A percentile compares a stretch with the other conserved stretches of the same genome.
These are phyloP conservation scores for Bipolaris cookei DNA, from an alignment of 2,329 filamentous ascomycete species.

Conservation along the genomic window DNA sequence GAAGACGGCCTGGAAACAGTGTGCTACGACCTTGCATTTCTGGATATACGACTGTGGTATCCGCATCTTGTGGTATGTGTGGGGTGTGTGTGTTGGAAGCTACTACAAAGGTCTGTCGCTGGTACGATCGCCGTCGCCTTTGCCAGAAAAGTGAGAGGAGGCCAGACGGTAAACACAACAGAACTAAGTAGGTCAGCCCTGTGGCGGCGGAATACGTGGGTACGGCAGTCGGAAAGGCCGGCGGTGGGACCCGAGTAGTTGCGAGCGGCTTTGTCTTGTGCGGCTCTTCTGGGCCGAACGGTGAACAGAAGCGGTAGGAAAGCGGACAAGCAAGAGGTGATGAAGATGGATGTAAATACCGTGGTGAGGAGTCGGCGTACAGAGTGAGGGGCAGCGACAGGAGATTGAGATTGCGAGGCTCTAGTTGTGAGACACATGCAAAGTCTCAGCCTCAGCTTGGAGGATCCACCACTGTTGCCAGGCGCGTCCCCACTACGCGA, in stretches of 20 bases:
- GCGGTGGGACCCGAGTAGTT: conserved; percentile 1
- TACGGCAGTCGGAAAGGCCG: conserved; percentile 2
- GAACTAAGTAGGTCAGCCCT: background rate
- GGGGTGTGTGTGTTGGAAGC: background rate
- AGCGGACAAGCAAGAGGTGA: background rate
- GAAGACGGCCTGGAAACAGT: conserved; percentile 60
- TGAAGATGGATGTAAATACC: background rate
- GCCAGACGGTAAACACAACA: background rate
- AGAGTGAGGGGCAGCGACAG: conserved; percentile 4
- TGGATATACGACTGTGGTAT: conserved; percentile 57
- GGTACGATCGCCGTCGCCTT: background rate
- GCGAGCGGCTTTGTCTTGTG: background rate
- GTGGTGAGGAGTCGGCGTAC: background rate
- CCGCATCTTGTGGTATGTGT: conserved; percentile 46
- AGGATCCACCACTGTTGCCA: conserved; percentile 10
- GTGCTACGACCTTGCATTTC: conserved; percentile 62
- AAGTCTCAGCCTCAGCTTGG: conserved; percentile 28
- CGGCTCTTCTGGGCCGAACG: background rate
- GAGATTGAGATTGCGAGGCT: conserved; percentile 1
- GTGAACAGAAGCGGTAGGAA: background rate
- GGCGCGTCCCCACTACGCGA: conserved; percentile 16
- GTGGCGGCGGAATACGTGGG: conserved; percentile 1
- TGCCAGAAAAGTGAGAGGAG: background rate
- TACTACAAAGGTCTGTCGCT: background rate
- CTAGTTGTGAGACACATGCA: conserved; percentile 3